Evolutionary conservation across 306 rosid species (phyloP).

Genomic region (Sophora flavescens): DNA sequence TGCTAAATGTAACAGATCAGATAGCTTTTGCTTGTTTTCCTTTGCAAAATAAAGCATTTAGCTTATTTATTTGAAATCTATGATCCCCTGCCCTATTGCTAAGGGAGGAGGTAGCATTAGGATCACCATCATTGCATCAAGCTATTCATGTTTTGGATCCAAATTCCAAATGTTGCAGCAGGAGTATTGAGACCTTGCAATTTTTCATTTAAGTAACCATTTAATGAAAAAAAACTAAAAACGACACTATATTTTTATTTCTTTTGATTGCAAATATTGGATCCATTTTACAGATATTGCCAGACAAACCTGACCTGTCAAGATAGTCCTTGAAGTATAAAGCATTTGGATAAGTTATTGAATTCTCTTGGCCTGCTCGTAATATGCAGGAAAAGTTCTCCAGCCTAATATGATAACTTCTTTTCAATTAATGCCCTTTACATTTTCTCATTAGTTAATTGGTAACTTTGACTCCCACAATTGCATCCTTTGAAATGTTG

Average conservation of each 20-base stretch:
- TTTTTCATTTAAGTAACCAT: conserved; percentile 23
- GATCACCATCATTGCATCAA: conserved; percentile 1
- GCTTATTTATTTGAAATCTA: conserved; percentile 15
- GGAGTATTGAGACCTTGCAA: conserved; percentile 2
- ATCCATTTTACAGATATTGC: conserved; percentile 59
- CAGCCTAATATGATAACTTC: conserved; percentile 25
- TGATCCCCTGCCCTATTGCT: conserved; percentile 6
- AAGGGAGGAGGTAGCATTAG: conserved; percentile 7
- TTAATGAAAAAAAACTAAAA: neutral
- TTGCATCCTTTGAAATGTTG: too few relatives aligned
- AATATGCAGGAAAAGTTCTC: too few relatives aligned
- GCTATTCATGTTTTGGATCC: conserved; percentile 28
- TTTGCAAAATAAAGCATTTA: too few relatives aligned
- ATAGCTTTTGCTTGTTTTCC: too few relatives aligned
- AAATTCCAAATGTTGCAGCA: conserved; percentile 9
- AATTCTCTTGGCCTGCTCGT: too few relatives aligned
- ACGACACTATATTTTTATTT: neutral
- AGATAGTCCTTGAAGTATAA: too few relatives aligned
- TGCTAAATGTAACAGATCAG: too few relatives aligned
- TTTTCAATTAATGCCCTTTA: conserved; percentile 5
- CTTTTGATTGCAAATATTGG: conserved; percentile 32
- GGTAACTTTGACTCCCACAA: conserved; percentile 36
- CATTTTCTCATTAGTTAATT: conserved; percentile 15
- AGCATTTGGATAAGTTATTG: too few relatives aligned
- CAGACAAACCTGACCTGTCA: too few relatives aligned